phyloP scores from a whole-genome alignment of 257 asterid genomes.

The Solanum paucissectum region DNA sequence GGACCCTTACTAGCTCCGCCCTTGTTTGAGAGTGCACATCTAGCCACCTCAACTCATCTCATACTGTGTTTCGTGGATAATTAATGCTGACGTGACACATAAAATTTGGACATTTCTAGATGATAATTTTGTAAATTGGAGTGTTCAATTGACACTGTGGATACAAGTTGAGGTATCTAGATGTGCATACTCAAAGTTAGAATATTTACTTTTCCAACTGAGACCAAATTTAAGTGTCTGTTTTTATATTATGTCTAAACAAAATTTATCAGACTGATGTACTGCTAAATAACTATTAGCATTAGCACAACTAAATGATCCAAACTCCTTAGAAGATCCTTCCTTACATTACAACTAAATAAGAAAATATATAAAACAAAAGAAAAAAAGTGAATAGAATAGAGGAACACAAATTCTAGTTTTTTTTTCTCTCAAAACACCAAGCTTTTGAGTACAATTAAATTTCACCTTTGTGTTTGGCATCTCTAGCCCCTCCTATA shows the following conservation, averaged over 20 bases:
- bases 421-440: background rate
- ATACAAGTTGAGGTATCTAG: background rate
- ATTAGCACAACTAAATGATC: background rate
- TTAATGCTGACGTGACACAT: background rate
- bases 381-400: background rate
- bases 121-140: background rate
- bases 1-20: background rate
- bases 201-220: too few relatives aligned
- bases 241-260: background rate
- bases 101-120: background rate
- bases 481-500: background rate
- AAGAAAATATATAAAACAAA: background rate
- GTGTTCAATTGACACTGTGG: background rate
- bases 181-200: background rate
- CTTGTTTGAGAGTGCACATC: background rate
- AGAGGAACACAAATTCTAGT: background rate
- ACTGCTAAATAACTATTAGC: background rate
- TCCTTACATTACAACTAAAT: background rate
- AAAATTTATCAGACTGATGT: background rate
- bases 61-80: background rate
- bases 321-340: background rate
- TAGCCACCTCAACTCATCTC: background rate
- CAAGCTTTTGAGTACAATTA: background rate
- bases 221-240: background rate
- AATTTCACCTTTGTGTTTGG: background rate